Conservation (phyloP, 108 stramenopile genomes). For the Ochromonas danica region DNA sequence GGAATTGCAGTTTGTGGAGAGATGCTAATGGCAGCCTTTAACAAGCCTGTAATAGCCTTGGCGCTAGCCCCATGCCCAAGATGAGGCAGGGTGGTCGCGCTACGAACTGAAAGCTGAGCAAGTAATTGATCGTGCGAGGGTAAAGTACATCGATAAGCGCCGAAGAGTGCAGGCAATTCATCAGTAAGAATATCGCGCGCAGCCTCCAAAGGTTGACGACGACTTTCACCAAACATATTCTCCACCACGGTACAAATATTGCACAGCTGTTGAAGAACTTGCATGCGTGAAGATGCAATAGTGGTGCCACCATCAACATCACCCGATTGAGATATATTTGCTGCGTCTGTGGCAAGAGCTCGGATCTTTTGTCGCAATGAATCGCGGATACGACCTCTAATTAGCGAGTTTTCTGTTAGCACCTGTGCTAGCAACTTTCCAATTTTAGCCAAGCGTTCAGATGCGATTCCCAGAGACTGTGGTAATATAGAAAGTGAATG, state of each 20-base stretch:
- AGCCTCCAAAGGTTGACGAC: neutral
- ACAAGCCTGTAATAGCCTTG: slow-evolving; percentile 10
- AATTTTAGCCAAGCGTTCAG: slow-evolving; percentile 5
- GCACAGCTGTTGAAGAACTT: neutral
- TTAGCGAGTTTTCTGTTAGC: neutral
- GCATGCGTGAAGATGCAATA: neutral
- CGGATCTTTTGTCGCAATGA: neutral
- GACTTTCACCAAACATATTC: neutral
- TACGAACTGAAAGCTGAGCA: neutral
- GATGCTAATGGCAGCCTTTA: neutral
- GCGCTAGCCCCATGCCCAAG: neutral
- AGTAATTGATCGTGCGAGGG: slow-evolving; percentile 23
- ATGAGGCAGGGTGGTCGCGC: neutral
- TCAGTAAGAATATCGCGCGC: neutral
- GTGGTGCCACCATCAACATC: neutral
- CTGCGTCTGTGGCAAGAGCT: neutral
- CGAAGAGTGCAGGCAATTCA: neutral
- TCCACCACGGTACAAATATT: slow-evolving; percentile 22
- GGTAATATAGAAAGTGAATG: neutral
- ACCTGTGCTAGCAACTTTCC: neutral
- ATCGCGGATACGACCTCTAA: no score
- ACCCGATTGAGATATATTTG: neutral
- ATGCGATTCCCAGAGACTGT: neutral
- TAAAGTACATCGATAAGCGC: slow-evolving; percentile 16
- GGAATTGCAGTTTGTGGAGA: neutral